Evolutionary conservation across 345 rosid genomes (phyloP).

Genomic region (Citrus glauca): DNA sequence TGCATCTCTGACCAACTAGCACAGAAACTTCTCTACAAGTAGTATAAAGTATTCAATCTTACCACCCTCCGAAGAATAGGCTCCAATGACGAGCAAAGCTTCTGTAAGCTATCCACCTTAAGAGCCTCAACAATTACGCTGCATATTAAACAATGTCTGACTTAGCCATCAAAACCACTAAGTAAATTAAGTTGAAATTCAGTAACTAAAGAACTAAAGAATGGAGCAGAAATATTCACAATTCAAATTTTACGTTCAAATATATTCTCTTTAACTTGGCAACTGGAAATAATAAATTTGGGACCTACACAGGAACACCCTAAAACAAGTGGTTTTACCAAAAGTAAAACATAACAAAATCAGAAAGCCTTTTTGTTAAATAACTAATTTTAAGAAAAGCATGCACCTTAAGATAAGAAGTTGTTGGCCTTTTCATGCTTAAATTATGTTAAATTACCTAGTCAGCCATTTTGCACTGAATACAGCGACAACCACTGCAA

Average conservation of each 20-base stretch:
- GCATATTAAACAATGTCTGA: slow-evolving; percentile 23
- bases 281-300: neutral
- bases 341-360: neutral
- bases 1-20: neutral
- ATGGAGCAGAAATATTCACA: neutral
- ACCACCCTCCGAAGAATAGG: slow-evolving; percentile 96
- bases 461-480: neutral
- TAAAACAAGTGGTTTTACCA: neutral
- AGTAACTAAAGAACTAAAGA: neutral
- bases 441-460: neutral
- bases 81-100: slow-evolving; percentile 93
- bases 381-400: neutral
- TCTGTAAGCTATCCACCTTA: slow-evolving; percentile 95
- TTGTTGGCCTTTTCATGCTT: neutral
- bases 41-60: slow-evolving; percentile 20
- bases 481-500: neutral
- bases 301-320: neutral
- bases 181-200: neutral
- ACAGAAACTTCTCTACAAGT: neutral
- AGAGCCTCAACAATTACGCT: slow-evolving; percentile 97
- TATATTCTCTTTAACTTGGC: neutral
- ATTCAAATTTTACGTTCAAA: neutral
- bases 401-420: neutral
- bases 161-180: neutral
- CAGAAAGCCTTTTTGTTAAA: neutral